Evolutionary conservation across 179 eudicot species (phyloP).

Genomic region (Silene coronaria): DNA sequence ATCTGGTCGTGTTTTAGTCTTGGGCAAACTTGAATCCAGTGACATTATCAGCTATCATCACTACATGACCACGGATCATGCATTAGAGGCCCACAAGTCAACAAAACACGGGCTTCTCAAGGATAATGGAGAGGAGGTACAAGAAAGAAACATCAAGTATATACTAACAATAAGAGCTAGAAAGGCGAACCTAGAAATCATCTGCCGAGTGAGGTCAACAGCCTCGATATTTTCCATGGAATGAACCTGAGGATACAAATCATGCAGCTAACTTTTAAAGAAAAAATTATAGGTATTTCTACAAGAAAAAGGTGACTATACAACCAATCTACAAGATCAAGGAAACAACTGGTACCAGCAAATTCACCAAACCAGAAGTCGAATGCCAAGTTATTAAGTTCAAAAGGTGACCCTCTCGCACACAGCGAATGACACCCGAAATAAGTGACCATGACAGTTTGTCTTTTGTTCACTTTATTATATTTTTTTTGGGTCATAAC

Average conservation of each 20-base stretch:
- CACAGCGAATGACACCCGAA: too few species aligned
- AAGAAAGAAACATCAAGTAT: not conserved
- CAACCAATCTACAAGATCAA: not conserved
- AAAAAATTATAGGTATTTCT: not conserved
- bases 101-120: not conserved
- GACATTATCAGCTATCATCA: constrained; percentile 3
- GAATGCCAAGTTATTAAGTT: not conserved
- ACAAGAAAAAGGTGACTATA: not conserved
- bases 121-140: too few species aligned
- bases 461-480: not conserved
- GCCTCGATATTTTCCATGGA: constrained; percentile 69
- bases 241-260: constrained; percentile 58
- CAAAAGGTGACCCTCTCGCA: too few species aligned
- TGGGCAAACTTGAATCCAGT: not conserved
- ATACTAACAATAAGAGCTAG: not conserved
- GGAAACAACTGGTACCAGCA: not conserved
- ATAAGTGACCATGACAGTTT: too few species aligned
- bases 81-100: constrained; percentile 1
- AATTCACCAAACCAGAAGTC: not conserved
- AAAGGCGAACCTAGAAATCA: constrained; percentile 58
- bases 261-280: constrained; percentile 6
- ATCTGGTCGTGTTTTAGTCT: not conserved
- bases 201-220: constrained; percentile 59
- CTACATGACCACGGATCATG: not conserved
- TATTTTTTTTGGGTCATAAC: not conserved